These are phyloP conservation scores for Eutrema heterophyllum DNA, from an alignment of 345 rosid species.

Conservation along the genomic window DNA sequence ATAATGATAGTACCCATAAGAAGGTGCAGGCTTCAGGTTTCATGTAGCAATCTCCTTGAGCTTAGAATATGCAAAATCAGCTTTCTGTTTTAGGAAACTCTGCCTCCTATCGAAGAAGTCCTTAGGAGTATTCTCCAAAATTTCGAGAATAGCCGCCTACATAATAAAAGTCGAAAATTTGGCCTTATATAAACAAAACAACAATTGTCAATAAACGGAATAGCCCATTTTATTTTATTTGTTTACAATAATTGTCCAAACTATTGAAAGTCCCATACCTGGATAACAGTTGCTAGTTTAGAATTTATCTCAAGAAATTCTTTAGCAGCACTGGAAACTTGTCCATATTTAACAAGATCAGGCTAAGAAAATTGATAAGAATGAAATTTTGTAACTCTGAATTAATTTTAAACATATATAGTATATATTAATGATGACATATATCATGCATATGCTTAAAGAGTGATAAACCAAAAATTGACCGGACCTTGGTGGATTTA, in stretches of 20 bases:
- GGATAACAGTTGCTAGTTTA: constrained; percentile 44
- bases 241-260: background rate
- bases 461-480: background rate
- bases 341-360: background rate
- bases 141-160: constrained; percentile 60
- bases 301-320: constrained; percentile 27
- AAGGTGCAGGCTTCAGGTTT: constrained; percentile 66
- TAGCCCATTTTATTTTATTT: background rate
- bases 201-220: background rate
- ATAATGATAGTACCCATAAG: constrained; percentile 45
- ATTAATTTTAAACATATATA: background rate
- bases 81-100: constrained; percentile 37
- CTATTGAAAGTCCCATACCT: constrained; percentile 30
- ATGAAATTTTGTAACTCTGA: background rate
- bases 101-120: constrained; percentile 42
- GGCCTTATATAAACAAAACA: background rate
- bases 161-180: background rate
- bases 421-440: background rate
- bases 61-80: constrained; percentile 32
- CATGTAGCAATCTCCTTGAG: constrained; percentile 43
- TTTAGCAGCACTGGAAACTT: constrained; percentile 39
- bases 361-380: background rate
- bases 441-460: background rate
- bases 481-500: constrained; percentile 29
- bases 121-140: constrained; percentile 47